Conservation (phyloP, 192 early-diverging fungal genomes). For the Umbelopsis ramanniana region DNA sequence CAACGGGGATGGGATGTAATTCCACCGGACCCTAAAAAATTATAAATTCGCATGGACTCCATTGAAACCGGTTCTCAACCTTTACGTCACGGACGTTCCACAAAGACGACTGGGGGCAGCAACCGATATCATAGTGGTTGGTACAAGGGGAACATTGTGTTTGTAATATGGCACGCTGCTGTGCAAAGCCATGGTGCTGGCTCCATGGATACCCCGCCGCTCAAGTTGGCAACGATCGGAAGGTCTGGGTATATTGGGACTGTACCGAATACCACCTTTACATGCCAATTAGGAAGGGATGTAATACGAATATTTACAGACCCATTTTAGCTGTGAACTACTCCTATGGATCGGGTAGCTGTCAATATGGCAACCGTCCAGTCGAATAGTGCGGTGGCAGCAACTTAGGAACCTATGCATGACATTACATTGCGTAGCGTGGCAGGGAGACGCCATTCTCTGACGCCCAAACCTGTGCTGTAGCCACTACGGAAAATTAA, state of each 20-base stretch:
- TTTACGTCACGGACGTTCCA: not conserved
- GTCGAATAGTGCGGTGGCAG: too few relatives aligned
- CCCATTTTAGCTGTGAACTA: not conserved
- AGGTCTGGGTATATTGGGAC: not conserved
- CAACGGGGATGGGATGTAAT: not conserved
- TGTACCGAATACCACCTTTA: not conserved
- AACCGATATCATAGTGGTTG: too few relatives aligned
- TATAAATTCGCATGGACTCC: not conserved
- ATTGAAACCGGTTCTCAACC: not conserved
- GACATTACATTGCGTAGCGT: too few relatives aligned
- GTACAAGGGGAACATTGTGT: too few relatives aligned
- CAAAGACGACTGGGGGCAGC: not conserved
- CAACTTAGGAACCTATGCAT: too few relatives aligned
- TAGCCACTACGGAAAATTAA: too few relatives aligned
- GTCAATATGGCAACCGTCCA: too few relatives aligned
- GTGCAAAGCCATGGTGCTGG: not conserved
- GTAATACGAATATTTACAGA: not conserved
- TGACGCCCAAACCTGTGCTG: too few relatives aligned
- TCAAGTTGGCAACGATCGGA: not conserved
- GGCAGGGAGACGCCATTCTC: too few relatives aligned
- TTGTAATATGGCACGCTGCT: not conserved
- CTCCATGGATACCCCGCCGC: not conserved
- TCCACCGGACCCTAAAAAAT: not conserved
- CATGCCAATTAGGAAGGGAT: not conserved
- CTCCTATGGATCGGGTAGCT: too few relatives aligned